Percentiles rank a stretch among this genome's conserved stretches.
Evolutionary conservation across 2,329 filamentous ascomycete genomes (phyloP).

Genomic region (Colletotrichum endophyticum): DNA sequence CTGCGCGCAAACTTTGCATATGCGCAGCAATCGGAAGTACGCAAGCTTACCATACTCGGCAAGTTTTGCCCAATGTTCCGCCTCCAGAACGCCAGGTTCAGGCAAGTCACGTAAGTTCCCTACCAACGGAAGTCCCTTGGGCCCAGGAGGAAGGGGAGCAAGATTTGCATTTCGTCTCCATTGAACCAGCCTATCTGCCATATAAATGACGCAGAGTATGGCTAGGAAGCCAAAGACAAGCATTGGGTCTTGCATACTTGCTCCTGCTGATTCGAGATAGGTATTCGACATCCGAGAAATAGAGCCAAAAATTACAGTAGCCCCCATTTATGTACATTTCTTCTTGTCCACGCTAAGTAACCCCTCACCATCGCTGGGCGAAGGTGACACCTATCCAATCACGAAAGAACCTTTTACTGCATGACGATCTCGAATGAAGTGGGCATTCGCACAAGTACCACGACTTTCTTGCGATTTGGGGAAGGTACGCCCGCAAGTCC

Average conservation of each 20-base stretch:
- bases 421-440: neutral
- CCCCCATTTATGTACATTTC: neutral
- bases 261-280: neutral
- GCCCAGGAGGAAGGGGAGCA: constrained; percentile 26
- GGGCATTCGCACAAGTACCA: neutral
- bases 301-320: neutral
- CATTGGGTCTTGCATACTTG: neutral
- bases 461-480: neutral
- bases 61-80: constrained; percentile 36
- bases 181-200: neutral
- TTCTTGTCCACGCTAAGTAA: neutral
- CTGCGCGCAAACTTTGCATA: neutral
- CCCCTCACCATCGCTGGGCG: neutral
- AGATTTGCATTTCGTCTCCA: neutral
- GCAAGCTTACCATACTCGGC: constrained; percentile 31
- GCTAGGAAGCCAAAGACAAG: neutral
- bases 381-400: neutral
- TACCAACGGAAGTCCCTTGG: constrained; percentile 41
- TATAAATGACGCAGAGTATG: neutral
- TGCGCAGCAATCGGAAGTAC: neutral
- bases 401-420: neutral
- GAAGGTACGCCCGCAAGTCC: neutral
- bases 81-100: constrained; percentile 29
- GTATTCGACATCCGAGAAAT: neutral
- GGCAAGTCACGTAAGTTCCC: constrained; percentile 54